phyloP scores from a whole-genome alignment of 139 green algal genomes.

The Chlorella sorokiniana region DNA sequence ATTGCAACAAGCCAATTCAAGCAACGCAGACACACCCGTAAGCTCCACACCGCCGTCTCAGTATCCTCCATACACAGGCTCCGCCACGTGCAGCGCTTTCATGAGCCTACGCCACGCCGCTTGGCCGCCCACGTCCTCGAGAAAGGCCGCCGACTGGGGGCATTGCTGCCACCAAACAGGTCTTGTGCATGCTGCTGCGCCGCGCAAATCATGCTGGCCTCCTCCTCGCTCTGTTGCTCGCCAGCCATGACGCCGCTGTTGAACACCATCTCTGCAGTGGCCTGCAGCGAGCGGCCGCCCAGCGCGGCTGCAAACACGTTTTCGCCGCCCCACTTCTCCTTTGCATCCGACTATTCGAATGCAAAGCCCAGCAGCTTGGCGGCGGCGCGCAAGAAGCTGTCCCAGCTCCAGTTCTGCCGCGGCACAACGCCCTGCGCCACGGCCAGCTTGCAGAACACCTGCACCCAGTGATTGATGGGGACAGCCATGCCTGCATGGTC shows the following conservation, averaged over 20 bases:
- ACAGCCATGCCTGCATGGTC: neutral
- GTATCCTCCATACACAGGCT: no score
- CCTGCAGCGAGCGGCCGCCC: constrained; percentile 43
- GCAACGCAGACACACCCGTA: no score
- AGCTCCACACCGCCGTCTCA: no score
- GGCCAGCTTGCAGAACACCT: constrained; percentile 46
- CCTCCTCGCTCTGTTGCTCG: no score
- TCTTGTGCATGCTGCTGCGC: no score
- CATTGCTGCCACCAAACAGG: no score
- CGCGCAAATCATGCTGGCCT: no score
- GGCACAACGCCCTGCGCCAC: constrained; percentile 17
- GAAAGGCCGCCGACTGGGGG: no score
- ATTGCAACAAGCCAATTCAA: no score
- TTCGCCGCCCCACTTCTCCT: constrained; percentile 54
- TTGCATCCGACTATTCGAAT: constrained; percentile 50
- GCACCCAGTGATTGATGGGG: neutral
- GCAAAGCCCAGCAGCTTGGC: constrained; percentile 37
- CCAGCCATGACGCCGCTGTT: constrained; percentile 12
- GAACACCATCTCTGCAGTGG: constrained; percentile 39
- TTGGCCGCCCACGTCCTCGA: no score
- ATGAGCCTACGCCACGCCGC: no score
- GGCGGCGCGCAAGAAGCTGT: neutral
- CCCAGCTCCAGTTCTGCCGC: constrained; percentile 32
- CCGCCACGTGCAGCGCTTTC: no score
- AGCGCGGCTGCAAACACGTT: constrained; percentile 42